Conservation (phyloP, 2,329 filamentous ascomycete species). For the Beauveria sp. region DNA sequence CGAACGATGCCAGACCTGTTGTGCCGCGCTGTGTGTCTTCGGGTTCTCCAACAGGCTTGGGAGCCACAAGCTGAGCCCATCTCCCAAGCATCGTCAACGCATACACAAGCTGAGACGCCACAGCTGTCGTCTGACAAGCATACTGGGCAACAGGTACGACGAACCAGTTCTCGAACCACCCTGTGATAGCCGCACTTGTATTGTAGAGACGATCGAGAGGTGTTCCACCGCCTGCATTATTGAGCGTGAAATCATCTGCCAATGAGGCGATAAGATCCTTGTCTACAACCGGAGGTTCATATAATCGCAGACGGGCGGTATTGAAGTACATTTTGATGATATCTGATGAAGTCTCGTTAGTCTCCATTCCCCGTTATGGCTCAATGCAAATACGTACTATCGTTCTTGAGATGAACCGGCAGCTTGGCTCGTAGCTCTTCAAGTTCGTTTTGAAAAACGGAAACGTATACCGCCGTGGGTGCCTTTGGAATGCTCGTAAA, state of each 20-base stretch:
- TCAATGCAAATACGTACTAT: conserved; percentile 25
- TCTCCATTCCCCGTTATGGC: neutral
- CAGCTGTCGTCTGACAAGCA: conserved; percentile 37
- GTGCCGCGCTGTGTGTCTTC: neutral
- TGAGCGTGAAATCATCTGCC: conserved; percentile 34
- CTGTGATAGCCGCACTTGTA: conserved; percentile 37
- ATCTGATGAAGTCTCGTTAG: conserved; percentile 19
- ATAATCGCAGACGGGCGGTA: conserved; percentile 35
- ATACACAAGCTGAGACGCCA: conserved; percentile 40
- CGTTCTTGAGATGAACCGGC: conserved; percentile 25
- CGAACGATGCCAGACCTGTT: conserved; percentile 7
- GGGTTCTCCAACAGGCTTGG: conserved; percentile 19
- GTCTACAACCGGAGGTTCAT: conserved; percentile 40
- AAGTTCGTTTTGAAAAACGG: conserved; percentile 38
- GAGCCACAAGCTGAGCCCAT: conserved; percentile 40
- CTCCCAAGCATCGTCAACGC: conserved; percentile 42
- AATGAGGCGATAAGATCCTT: conserved; percentile 32
- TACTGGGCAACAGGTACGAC: conserved; percentile 35
- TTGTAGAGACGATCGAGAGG: conserved; percentile 43
- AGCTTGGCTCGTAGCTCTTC: conserved; percentile 32
- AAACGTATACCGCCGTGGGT: conserved; percentile 36
- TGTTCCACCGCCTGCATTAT: conserved; percentile 30
- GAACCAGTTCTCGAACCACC: conserved; percentile 44
- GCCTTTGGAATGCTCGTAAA: conserved; percentile 30
- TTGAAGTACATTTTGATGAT: conserved; percentile 33